phyloP scores from a whole-genome alignment of 257 asterid species.

The Plectranthus barbatus region DNA sequence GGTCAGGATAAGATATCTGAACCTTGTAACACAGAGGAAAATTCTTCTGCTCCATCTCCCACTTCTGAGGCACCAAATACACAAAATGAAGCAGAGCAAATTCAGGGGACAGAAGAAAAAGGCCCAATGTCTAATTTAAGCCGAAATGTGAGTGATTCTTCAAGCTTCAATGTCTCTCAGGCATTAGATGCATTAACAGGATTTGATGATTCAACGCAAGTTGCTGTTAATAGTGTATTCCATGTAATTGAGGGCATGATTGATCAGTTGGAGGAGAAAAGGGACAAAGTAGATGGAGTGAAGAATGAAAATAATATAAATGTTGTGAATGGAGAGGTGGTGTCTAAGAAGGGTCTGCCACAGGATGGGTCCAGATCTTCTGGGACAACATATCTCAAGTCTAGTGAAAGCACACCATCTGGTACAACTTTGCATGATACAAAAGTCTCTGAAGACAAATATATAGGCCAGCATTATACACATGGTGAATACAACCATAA shows the following conservation, averaged over 20 bases:
- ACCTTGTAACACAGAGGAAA: slow-evolving; percentile 30
- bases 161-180: slow-evolving; percentile 63
- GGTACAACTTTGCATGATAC: slow-evolving; percentile 16
- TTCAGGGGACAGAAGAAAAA: slow-evolving; percentile 39
- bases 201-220: slow-evolving; percentile 92
- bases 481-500: slow-evolving; percentile 4
- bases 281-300: not conserved
- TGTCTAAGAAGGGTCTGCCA: slow-evolving; percentile 17
- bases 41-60: slow-evolving; percentile 29
- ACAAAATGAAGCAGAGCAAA: slow-evolving; percentile 37
- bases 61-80: slow-evolving; percentile 33
- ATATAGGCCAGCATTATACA: slow-evolving; percentile 2
- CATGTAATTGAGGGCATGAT: slow-evolving; percentile 79
- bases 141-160: slow-evolving; percentile 34
- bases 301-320: not conserved
- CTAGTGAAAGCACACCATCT: slow-evolving; percentile 17
- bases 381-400: slow-evolving; percentile 15
- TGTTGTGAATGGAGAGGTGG: slow-evolving; percentile 24
- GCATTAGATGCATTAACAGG: slow-evolving; percentile 77
- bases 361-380: slow-evolving; percentile 22
- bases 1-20: slow-evolving; percentile 30
- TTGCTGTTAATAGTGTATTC: slow-evolving; percentile 84
- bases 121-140: slow-evolving; percentile 21
- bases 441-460: slow-evolving; percentile 12
- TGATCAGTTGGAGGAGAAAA: slow-evolving; percentile 56